Evolutionary conservation across 2,329 filamentous ascomycete species (phyloP), one percentile per base, ranked within the genome.

Genomic region (Botrytis porri): DNA sequence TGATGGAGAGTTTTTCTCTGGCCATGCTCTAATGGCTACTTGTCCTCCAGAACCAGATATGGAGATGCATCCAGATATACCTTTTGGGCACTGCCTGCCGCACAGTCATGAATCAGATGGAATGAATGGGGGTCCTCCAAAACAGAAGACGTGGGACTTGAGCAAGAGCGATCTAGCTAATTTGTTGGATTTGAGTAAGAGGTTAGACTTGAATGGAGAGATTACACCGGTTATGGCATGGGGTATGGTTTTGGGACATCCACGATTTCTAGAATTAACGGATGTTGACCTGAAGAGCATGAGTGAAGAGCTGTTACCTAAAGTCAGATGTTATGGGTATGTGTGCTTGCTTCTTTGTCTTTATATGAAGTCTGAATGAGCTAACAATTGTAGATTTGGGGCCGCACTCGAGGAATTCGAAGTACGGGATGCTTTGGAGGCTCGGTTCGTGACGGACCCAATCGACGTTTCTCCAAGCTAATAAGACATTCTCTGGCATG

Each of bases 151-250:
- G 67, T 95, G 94, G 84, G 92, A 96, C 80, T 84, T 96, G 9
- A 90, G 87, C 74, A 93, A 92, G 80, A 88, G 88, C 54, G 93
- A 96, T 79, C 86, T 99, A 67, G 85, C 90, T 69, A 97, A 92
- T 71, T 85, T 98, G 71, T 87, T 98, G 74, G 92, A 97, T 80
- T 86, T 98, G 72, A 97, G 94, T 83, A 88, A 90, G 77, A 90
- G 91, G 78, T 86, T 98, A 39, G 91, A 96, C 77, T 88, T 96
- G 3, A 93, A 96, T 75, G 94, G 94, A 70, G 93, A 97, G 83
- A 93, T 98, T 79, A 98, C 95, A 29, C 96, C 96, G 0, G 93
- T 98, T 77, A 97, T 97, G 93, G 95, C 95, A 0, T 95, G 96
- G 89, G 92, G 93, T 67, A 92, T 93, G 83, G 87, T 98, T 67